These are phyloP conservation scores for Dothideomycetidae sp. DNA, from an alignment of 2,329 filamentous ascomycete species.

Conservation along the genomic window DNA sequence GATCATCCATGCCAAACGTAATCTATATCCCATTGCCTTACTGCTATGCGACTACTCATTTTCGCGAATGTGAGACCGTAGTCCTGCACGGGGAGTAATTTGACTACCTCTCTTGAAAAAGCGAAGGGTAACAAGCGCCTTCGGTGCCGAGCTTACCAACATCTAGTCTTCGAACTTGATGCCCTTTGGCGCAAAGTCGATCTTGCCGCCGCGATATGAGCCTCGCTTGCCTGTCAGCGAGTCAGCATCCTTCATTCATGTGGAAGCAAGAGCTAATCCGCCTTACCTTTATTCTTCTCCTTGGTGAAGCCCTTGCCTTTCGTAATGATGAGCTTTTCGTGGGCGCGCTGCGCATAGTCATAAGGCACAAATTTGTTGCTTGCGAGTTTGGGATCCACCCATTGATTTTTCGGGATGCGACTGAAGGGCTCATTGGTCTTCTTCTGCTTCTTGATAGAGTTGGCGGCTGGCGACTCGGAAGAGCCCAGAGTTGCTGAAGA, in stretches of 20 bases:
- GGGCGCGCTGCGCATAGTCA: conserved; percentile 78
- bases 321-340: conserved; percentile 76
- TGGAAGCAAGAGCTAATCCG: too few relatives aligned
- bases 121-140: too few relatives aligned
- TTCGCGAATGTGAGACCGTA: too few relatives aligned
- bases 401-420: conserved; percentile 55
- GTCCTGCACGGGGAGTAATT: too few relatives aligned
- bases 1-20: too few relatives aligned
- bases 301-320: conserved; percentile 97
- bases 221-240: conserved; percentile 49
- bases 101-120: too few relatives aligned
- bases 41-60: too few relatives aligned
- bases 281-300: conserved; percentile 78
- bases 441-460: conserved; percentile 27
- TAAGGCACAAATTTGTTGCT: conserved; percentile 75
- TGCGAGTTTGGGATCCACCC: conserved; percentile 52
- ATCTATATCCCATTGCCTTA: too few relatives aligned
- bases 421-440: conserved; percentile 58
- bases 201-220: conserved; percentile 74
- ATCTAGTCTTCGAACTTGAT: conserved; percentile 86
- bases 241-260: too few relatives aligned
- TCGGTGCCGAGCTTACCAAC: too few relatives aligned
- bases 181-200: conserved; percentile 72
- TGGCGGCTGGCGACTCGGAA: conserved; percentile 10
- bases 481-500: neutral